Percentiles rank a stretch among this genome's conserved stretches.
These are phyloP conservation scores for Wickerhamia fluorescens DNA, from an alignment of 805 yeast genomes.

Conservation along the genomic window DNA sequence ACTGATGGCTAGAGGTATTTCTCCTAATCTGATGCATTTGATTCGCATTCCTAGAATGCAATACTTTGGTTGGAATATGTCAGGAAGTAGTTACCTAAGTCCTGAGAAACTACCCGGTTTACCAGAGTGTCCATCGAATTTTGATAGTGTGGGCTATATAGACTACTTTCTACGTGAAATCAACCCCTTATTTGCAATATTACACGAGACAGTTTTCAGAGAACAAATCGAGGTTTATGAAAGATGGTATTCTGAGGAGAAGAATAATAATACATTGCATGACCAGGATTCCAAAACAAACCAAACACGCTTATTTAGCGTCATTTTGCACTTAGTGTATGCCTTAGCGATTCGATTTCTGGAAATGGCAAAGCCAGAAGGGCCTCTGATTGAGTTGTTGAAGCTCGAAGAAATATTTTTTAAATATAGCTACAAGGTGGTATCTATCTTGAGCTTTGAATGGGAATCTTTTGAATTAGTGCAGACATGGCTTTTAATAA, in stretches of 20 bases:
- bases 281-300: constrained; percentile 16
- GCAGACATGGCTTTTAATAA: constrained; percentile 33
- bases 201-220: constrained; percentile 48
- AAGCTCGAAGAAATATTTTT: constrained; percentile 28
- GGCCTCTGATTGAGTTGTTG: constrained; percentile 21
- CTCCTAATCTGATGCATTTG: constrained; percentile 22
- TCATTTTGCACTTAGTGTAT: constrained; percentile 42
- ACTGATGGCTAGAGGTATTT: constrained; percentile 23
- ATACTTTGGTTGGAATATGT: constrained; percentile 60
- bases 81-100: constrained; percentile 45
- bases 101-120: constrained; percentile 26
- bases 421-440: constrained; percentile 25
- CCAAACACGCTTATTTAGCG: constrained; percentile 43
- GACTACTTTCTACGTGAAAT: constrained; percentile 40
- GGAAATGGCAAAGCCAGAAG: constrained; percentile 30
- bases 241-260: constrained; percentile 6
- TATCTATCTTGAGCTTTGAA: constrained; percentile 28
- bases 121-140: constrained; percentile 18
- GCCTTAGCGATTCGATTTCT: constrained; percentile 46
- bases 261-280: constrained; percentile 8
- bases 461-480: constrained; percentile 39
- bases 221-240: constrained; percentile 36
- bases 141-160: constrained; percentile 16
- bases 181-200: constrained; percentile 46
- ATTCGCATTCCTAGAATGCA: constrained; percentile 49